Evolutionary conservation across 2,329 filamentous ascomycete genomes (phyloP).

Genomic region (Pestalotiopsis sp.): DNA sequence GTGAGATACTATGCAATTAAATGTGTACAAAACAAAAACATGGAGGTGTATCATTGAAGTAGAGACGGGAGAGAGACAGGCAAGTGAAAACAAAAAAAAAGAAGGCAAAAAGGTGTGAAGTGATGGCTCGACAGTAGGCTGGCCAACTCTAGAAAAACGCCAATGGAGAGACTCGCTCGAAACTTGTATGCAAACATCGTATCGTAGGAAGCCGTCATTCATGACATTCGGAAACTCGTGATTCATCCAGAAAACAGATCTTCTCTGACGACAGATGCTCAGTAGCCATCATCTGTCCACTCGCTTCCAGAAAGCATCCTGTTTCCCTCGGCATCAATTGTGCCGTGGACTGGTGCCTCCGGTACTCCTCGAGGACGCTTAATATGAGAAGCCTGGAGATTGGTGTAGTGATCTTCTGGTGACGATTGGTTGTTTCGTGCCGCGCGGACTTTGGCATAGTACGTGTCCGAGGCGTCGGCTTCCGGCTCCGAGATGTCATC

Average conservation of each 20-base stretch:
- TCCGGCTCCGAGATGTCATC: constrained; percentile 81
- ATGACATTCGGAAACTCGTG: constrained; percentile 26
- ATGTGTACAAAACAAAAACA: constrained; percentile 11
- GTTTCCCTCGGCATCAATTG: constrained; percentile 62
- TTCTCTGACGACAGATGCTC: constrained; percentile 24
- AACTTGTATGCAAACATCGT: constrained; percentile 22
- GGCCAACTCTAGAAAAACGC: constrained; percentile 4
- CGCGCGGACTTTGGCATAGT: constrained; percentile 77
- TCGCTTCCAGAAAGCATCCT: constrained; percentile 66
- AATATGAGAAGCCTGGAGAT: constrained; percentile 43
- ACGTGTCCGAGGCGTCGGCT: constrained; percentile 74
- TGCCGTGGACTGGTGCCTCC: constrained; percentile 44
- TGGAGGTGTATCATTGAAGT: constrained; percentile 1
- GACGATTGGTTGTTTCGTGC: constrained; percentile 67
- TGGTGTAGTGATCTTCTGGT: constrained; percentile 47
- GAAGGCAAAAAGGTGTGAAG: neutral
- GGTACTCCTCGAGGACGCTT: constrained; percentile 60
- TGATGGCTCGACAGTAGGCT: neutral
- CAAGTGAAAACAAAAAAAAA: constrained; percentile 8
- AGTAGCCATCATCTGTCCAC: constrained; percentile 67
- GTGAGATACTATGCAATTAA: constrained; percentile 15
- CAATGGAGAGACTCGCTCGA: constrained; percentile 13
- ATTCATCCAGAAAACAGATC: constrained; percentile 21
- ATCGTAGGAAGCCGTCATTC: constrained; percentile 22
- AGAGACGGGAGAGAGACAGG: neutral